A percentile compares a stretch with the other conserved stretches of the same genome.
phyloP scores from a whole-genome alignment of 2,329 filamentous ascomycete species.

The Trichoderma pleuroti region DNA sequence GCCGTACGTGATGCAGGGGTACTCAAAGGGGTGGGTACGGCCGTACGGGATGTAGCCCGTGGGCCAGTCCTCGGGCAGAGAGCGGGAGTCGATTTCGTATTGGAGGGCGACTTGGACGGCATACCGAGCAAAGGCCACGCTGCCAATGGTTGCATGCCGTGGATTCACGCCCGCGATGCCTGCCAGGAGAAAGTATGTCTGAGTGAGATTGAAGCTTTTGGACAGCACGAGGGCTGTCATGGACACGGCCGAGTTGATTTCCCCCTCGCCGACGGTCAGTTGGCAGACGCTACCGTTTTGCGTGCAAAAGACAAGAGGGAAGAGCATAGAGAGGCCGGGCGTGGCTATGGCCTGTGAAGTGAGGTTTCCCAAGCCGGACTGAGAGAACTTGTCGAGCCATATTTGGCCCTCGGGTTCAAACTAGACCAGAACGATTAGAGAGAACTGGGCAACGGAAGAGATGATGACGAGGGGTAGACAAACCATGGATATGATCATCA shows the following conservation, averaged over 20 bases:
- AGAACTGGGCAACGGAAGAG: background rate
- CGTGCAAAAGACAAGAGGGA: constrained; percentile 63
- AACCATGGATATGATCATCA: constrained; percentile 63
- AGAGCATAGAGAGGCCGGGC: constrained; percentile 62
- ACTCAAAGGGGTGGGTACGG: constrained; percentile 49
- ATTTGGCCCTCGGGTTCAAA: constrained; percentile 59
- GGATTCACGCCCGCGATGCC: constrained; percentile 76
- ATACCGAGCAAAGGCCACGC: constrained; percentile 65
- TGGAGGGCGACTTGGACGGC: constrained; percentile 72
- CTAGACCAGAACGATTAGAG: constrained; percentile 36
- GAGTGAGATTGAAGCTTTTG: constrained; percentile 57
- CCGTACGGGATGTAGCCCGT: constrained; percentile 69
- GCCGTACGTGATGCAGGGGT: constrained; percentile 59
- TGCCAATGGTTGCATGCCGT: constrained; percentile 60
- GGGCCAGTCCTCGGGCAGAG: constrained; percentile 60
- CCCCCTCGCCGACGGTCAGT: constrained; percentile 62
- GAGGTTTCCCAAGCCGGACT: constrained; percentile 50
- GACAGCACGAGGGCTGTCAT: constrained; percentile 62
- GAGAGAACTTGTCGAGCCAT: constrained; percentile 55
- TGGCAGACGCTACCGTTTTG: constrained; percentile 61
- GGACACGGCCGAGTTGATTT: constrained; percentile 71
- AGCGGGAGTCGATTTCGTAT: constrained; percentile 69
- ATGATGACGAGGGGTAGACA: constrained; percentile 19
- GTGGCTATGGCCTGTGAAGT: constrained; percentile 54
- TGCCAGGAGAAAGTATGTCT: constrained; percentile 67